Evolutionary conservation across 75 land plant genomes (phyloP).

Genomic region (Cunninghamia lanceolata): DNA sequence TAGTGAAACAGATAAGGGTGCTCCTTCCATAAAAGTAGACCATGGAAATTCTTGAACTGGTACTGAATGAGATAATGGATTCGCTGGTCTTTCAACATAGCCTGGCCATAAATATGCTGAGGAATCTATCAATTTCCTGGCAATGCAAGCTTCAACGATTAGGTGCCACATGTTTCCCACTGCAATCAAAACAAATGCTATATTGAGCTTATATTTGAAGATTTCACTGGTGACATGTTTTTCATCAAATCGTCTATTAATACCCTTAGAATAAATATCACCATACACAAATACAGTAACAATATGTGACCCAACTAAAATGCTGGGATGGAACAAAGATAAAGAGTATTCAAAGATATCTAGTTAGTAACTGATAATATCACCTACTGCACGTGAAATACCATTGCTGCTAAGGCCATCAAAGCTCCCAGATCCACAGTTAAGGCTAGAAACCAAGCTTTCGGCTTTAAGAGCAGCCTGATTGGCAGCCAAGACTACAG

Average conservation of each 20-base stretch:
- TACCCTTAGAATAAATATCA: background rate
- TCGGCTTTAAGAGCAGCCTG: conserved; percentile 83
- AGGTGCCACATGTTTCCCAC: conserved; percentile 86
- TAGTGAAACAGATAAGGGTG: conserved; percentile 54
- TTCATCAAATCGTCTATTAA: background rate
- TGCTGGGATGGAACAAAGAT: background rate
- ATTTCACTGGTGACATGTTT: background rate
- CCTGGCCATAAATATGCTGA: conserved; percentile 95
- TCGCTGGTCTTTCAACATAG: conserved; percentile 44
- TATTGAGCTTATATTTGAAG: background rate
- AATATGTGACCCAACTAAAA: background rate
- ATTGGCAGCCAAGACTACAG: conserved; percentile 66
- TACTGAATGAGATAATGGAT: conserved; percentile 41
- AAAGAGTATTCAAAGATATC: background rate
- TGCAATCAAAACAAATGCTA: conserved; percentile 28
- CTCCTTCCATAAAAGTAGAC: conserved; percentile 82
- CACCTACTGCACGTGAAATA: conserved; percentile 47
- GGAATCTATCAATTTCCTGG: conserved; percentile 78
- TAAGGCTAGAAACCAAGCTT: conserved; percentile 49
- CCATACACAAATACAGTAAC: background rate
- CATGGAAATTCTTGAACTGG: conserved; percentile 68
- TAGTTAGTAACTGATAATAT: background rate
- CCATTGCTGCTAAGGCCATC: conserved; percentile 48
- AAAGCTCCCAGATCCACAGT: conserved; percentile 37
- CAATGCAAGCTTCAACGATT: conserved; percentile 94